These are phyloP conservation scores for Vaccinium darrowii DNA, from an alignment of 148 eudicot species.

Conservation along the genomic window DNA sequence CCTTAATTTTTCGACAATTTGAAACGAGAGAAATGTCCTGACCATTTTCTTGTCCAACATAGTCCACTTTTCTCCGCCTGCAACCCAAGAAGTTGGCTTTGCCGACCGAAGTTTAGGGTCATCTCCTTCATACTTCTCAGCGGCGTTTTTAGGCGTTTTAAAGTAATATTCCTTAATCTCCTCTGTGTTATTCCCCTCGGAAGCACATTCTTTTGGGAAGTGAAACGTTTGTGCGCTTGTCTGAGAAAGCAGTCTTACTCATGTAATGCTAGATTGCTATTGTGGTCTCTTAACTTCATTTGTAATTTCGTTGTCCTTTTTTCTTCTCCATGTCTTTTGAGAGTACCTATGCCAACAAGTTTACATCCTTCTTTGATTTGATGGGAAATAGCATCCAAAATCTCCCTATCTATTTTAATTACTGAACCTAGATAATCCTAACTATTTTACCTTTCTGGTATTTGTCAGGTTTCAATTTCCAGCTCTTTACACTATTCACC, in stretches of 20 bases:
- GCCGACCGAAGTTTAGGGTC: background rate
- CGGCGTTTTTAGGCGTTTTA: background rate
- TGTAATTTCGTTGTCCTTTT: background rate
- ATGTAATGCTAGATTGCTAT: constrained; percentile 11
- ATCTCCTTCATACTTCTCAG: background rate
- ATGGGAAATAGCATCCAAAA: background rate
- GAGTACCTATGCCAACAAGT: background rate
- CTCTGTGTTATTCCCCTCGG: background rate
- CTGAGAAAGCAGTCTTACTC: background rate
- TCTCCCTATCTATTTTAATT: background rate
- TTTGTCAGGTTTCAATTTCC: background rate
- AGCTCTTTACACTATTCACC: background rate
- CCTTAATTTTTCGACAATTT: background rate
- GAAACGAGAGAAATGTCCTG: background rate
- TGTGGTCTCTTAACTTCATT: background rate
- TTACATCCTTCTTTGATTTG: background rate
- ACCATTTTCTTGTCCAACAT: background rate
- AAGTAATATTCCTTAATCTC: background rate
- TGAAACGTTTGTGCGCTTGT: background rate
- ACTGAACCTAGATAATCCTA: background rate
- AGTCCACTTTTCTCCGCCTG: background rate
- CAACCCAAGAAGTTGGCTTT: background rate
- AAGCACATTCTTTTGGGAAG: background rate
- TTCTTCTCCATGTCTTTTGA: background rate
- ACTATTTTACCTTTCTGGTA: background rate